Evolutionary conservation across 2,329 filamentous ascomycete species (phyloP).

Genomic region (Aspergillaceae sp.): DNA sequence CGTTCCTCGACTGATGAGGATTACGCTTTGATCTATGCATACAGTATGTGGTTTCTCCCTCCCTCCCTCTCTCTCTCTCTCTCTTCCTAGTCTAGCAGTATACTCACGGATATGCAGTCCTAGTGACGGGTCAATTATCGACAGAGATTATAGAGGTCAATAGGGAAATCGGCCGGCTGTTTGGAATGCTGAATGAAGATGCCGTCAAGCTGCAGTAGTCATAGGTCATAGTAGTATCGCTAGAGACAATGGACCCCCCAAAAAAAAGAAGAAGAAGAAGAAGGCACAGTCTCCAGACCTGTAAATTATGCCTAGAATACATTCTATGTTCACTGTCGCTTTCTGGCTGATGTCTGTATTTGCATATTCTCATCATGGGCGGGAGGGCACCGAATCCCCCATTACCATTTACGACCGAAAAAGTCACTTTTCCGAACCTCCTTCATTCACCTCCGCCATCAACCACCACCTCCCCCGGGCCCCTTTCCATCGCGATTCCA

Average conservation of each 20-base stretch:
- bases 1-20: conserved; percentile 49
- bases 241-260: too few species aligned
- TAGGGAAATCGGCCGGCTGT: conserved; percentile 50
- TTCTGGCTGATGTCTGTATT: too few species aligned
- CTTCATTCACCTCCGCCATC: conserved; percentile 18
- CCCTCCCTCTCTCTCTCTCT: background rate
- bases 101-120: conserved; percentile 32
- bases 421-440: conserved; percentile 17
- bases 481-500: conserved; percentile 18
- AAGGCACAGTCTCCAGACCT: too few species aligned
- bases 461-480: conserved; percentile 5
- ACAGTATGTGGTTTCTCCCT: conserved; percentile 46
- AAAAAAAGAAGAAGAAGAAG: too few species aligned
- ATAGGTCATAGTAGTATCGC: background rate
- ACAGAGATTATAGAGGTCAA: conserved; percentile 48
- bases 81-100: background rate
- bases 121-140: conserved; percentile 54
- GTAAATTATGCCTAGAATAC: too few species aligned
- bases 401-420: conserved; percentile 2
- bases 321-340: too few species aligned
- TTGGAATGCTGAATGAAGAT: conserved; percentile 55
- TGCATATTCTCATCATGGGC: too few species aligned
- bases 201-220: conserved; percentile 42
- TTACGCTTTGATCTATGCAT: conserved; percentile 87
- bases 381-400: background rate